Percentiles rank a stretch among this genome's conserved stretches.
These are phyloP conservation scores for Fraxinus dipetala DNA, from an alignment of 305 asterid species.

Conservation along the genomic window DNA sequence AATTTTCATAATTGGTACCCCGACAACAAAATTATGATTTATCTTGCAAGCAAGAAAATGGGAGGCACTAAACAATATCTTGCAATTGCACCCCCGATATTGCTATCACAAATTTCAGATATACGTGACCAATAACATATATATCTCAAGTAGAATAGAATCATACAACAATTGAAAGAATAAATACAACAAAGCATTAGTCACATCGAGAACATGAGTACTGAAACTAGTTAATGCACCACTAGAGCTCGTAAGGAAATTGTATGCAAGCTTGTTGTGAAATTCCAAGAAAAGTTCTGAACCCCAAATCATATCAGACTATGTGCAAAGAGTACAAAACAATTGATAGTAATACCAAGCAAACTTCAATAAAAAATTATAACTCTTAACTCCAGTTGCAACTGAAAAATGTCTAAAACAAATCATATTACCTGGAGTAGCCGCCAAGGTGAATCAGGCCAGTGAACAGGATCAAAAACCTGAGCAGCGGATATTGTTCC, in stretches of 20 bases:
- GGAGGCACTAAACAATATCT: background rate
- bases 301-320: constrained; percentile 32
- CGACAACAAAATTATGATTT: background rate
- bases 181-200: background rate
- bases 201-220: background rate
- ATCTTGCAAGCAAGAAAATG: background rate
- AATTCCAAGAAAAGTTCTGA: background rate
- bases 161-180: background rate
- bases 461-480: constrained; percentile 65
- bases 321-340: constrained; percentile 1
- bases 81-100: background rate
- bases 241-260: background rate
- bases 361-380: background rate
- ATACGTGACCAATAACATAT: background rate
- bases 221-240: background rate
- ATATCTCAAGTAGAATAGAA: background rate
- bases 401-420: constrained; percentile 8
- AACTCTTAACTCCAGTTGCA: background rate
- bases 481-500: constrained; percentile 73
- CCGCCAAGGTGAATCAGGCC: constrained; percentile 98
- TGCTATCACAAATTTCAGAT: background rate
- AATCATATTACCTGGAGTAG: constrained; percentile 60
- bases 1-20: background rate
- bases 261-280: background rate
- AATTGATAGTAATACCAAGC: background rate